phyloP scores from a whole-genome alignment of 192 early-diverging fungal genomes.

The Mortierella claussenii region DNA sequence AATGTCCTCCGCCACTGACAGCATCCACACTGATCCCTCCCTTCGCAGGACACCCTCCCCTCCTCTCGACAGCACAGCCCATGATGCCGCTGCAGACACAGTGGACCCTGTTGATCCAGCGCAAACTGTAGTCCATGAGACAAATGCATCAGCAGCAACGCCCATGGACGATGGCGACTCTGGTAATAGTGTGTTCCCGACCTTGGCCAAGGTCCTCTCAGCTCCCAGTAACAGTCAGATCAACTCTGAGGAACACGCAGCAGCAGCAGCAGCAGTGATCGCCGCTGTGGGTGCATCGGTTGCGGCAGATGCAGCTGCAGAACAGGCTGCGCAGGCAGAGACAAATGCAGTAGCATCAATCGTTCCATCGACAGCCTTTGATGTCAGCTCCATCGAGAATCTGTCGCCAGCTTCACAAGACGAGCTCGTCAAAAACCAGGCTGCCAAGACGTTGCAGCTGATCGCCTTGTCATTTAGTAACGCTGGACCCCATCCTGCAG shows the following conservation, averaged over 20 bases:
- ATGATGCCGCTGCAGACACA: background rate
- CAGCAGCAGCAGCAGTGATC: constrained; percentile 8
- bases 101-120: background rate
- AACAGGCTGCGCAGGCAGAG: background rate
- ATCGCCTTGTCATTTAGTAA: constrained; percentile 36
- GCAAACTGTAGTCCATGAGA: background rate
- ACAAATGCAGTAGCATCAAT: background rate
- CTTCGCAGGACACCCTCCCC: background rate
- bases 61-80: constrained; percentile 1
- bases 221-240: constrained; percentile 23
- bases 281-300: constrained; percentile 31
- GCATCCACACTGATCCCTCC: background rate
- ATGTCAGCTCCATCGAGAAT: constrained; percentile 30
- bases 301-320: background rate
- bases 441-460: constrained; percentile 32
- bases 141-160: constrained; percentile 12
- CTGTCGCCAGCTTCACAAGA: constrained; percentile 31
- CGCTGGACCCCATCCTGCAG: background rate
- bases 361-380: constrained; percentile 3
- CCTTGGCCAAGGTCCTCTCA: constrained; percentile 37
- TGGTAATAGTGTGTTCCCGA: constrained; percentile 10
- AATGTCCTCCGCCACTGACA: background rate
- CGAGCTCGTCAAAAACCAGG: constrained; percentile 30
- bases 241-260: constrained; percentile 7
- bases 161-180: constrained; percentile 1